phyloP scores from a whole-genome alignment of 2,329 filamentous ascomycete species.

The Sporothrix phasma region DNA sequence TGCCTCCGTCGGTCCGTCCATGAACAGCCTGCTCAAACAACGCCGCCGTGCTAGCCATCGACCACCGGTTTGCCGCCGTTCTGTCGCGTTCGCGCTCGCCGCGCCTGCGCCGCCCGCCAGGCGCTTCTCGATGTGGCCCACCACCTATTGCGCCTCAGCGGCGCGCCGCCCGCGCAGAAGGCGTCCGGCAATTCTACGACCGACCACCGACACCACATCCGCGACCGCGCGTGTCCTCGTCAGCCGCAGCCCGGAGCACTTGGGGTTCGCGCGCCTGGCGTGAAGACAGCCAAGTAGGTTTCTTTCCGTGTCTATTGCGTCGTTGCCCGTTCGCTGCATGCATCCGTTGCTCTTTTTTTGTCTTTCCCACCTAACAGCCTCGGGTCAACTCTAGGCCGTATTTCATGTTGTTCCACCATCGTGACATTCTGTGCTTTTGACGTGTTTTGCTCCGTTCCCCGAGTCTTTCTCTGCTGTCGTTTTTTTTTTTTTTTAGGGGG shows the following conservation, averaged over 20 bases:
- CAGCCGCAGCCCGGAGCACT: slow-evolving; percentile 34
- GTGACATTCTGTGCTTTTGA: no score
- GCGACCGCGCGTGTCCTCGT: slow-evolving; percentile 22
- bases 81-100: slow-evolving; percentile 16
- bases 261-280: slow-evolving; percentile 38
- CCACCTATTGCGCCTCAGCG: background rate
- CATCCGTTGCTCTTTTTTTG: background rate
- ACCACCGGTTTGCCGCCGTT: slow-evolving; percentile 17
- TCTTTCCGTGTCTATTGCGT: background rate
- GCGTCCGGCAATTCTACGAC: slow-evolving; percentile 40
- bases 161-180: slow-evolving; percentile 10
- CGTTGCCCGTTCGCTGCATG: background rate
- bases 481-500: background rate
- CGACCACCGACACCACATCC: slow-evolving; percentile 39
- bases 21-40: slow-evolving; percentile 20
- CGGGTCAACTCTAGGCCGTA: no score
- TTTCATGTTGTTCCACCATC: no score
- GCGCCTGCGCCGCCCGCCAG: slow-evolving; percentile 9
- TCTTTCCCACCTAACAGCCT: background rate
- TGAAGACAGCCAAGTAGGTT: slow-evolving; percentile 30
- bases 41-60: slow-evolving; percentile 21
- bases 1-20: slow-evolving; percentile 21
- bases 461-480: background rate
- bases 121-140: background rate
- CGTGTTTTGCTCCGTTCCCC: no score